Conservation (phyloP, 2,329 filamentous ascomycete species). For the Cladophialophora yegresii region DNA sequence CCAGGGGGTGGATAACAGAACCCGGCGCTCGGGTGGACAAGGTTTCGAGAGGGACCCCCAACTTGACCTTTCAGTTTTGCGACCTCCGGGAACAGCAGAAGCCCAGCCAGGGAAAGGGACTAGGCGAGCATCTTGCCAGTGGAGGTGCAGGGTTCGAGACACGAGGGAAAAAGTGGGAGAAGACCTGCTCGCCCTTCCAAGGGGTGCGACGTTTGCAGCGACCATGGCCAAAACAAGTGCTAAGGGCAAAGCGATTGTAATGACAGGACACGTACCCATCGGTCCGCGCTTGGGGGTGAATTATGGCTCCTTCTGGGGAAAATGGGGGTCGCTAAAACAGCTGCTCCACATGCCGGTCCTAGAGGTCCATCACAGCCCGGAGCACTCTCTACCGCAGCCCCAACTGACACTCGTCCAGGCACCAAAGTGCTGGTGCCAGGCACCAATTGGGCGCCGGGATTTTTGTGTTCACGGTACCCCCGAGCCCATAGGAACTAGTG, state of each 20-base stretch:
- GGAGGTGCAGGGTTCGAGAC: conserved; percentile 26
- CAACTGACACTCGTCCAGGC: background rate
- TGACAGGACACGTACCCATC: conserved; percentile 11
- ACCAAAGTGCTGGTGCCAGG: conserved; percentile 8
- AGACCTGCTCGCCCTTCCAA: background rate
- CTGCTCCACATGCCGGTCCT: conserved; percentile 1
- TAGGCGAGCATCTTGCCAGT: conserved; percentile 4
- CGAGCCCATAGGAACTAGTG: background rate
- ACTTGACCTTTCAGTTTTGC: background rate
- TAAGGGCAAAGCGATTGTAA: conserved; percentile 11
- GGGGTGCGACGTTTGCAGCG: conserved; percentile 17
- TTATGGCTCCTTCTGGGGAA: conserved; percentile 18
- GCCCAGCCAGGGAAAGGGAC: conserved; percentile 19
- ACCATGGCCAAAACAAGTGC: conserved; percentile 1
- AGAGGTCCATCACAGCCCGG: conserved; percentile 4
- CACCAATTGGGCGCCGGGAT: background rate
- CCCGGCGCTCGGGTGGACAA: conserved; percentile 18
- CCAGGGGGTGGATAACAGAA: conserved; percentile 10
- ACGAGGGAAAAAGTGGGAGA: conserved; percentile 20
- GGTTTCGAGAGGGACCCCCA: conserved; percentile 11
- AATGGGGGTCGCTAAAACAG: conserved; percentile 1
- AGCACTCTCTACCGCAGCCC: background rate
- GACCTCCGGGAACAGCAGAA: conserved; percentile 1
- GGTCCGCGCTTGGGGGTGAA: conserved; percentile 5
- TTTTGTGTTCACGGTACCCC: background rate